These are phyloP conservation scores for Platanthera zijinensis DNA, from an alignment of 106 monocot species.

Conservation along the genomic window DNA sequence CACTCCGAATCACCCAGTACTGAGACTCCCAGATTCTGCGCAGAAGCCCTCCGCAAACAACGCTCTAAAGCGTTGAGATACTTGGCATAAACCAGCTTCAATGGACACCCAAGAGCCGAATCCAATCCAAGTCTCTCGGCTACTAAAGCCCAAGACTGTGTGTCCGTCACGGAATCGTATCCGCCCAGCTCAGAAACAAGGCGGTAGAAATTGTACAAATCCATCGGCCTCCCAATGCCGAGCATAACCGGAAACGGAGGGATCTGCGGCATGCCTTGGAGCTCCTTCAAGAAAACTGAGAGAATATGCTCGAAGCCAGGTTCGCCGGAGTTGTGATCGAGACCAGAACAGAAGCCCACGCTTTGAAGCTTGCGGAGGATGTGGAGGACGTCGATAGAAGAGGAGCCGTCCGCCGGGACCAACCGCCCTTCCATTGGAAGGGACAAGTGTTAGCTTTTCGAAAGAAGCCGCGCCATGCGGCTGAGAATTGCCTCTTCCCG, in stretches of 20 bases:
- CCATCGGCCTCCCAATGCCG: slow-evolving; percentile 40
- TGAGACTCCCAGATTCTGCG: slow-evolving; percentile 6
- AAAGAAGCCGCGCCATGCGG: not conserved
- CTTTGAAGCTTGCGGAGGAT: slow-evolving; percentile 48
- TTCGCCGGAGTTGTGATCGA: slow-evolving; percentile 8
- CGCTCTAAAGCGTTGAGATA: slow-evolving; percentile 42
- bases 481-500: not conserved
- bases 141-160: slow-evolving; percentile 29
- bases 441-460: not conserved
- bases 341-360: slow-evolving; percentile 46
- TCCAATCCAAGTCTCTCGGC: slow-evolving; percentile 34
- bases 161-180: slow-evolving; percentile 27
- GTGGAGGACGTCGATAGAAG: slow-evolving; percentile 17
- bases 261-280: slow-evolving; percentile 13
- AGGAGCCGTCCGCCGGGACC: slow-evolving; percentile 1
- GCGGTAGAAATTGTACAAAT: slow-evolving; percentile 37
- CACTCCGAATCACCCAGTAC: slow-evolving; percentile 5
- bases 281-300: slow-evolving; percentile 36
- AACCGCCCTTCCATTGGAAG: slow-evolving; percentile 24
- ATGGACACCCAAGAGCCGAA: slow-evolving; percentile 12
- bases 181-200: slow-evolving; percentile 36
- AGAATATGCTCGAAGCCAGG: slow-evolving; percentile 39
- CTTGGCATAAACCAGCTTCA: slow-evolving; percentile 60
- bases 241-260: slow-evolving; percentile 44
- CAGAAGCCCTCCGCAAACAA: slow-evolving; percentile 25